Conservation (phyloP, 176 grass and related monocot species). For the Dendrocalamus sinicus region DNA sequence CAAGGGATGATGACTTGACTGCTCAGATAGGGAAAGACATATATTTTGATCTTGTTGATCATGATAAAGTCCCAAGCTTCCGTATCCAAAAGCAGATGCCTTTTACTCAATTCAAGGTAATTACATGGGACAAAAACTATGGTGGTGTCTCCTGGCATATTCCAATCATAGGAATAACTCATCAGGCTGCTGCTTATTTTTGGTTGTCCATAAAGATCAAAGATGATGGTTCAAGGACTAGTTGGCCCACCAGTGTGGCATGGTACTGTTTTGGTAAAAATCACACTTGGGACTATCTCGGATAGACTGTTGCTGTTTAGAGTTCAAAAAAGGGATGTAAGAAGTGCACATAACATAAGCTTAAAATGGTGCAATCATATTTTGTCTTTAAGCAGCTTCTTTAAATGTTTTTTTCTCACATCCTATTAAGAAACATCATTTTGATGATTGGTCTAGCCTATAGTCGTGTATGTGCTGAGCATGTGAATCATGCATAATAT, state of each 20-base stretch:
- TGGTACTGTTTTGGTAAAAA: constrained; percentile 20
- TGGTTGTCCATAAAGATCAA: constrained; percentile 1
- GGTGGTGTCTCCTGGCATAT: constrained; percentile 13
- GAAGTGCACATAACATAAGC: neutral
- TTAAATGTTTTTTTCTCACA: neutral
- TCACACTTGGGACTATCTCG: constrained; percentile 11
- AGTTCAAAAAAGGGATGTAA: constrained; percentile 21
- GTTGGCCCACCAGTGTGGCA: neutral
- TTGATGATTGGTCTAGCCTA: constrained; percentile 29
- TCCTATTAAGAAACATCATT: neutral
- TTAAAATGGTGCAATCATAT: constrained; percentile 1
- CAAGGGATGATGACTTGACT: constrained; percentile 78
- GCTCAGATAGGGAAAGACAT: constrained; percentile 92
- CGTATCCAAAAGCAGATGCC: constrained; percentile 92
- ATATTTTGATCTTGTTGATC: constrained; percentile 97
- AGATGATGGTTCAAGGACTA: constrained; percentile 30
- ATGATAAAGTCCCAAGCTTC: constrained; percentile 96
- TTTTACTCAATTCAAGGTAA: constrained; percentile 93
- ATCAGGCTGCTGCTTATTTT: constrained; percentile 4
- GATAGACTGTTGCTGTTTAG: constrained; percentile 5
- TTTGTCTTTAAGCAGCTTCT: neutral
- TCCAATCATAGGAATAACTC: neutral
- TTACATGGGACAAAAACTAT: neutral
- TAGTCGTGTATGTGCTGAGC: neutral
- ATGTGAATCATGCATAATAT: constrained; percentile 31